Base-by-base conservation (phyloP, 2,329 filamentous ascomycete genomes). In the Aspergillus alliaceus region DNA sequence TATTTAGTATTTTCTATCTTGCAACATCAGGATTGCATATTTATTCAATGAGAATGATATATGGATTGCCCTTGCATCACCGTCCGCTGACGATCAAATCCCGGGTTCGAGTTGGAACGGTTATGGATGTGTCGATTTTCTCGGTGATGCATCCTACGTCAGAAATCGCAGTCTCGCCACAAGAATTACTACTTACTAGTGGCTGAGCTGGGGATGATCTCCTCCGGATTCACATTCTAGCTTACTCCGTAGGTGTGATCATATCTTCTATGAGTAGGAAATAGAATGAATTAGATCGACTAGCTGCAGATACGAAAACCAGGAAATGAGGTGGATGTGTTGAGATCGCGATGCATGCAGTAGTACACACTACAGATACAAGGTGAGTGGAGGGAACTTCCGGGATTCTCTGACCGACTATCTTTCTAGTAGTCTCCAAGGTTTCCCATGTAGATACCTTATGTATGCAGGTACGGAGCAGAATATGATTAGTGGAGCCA, bases 251-350 rank as follows among this genome's bases (percentile, higher is more conserved):
- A 12, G 14, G 20, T 24, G 6, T 12, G 37, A 18, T 40, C 22
- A 18, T 11, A 40, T 40, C 22, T 2, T 40, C 18, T 29, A 25
- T 29, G n/a, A 27, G 14, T 27, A 27, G 24, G 15, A 27, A n/a
- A 44, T 18, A n/a, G 40, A 44, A 18, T 18, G 6, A 44, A 27
- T 24, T 11, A 44, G 40, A 44, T 44, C 27, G 2, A 42, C 22
- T 34, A 46, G 47, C 24, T 44, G 54, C 59, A 57, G 39, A 32
- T 29, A 54, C 29, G 37, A 55, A 56, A 59, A 42, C 59, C 59
- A 46, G 59, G 59, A 61, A 59, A 57, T 47, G 42, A 54, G 40
- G 15, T 44, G 24, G n/a, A 14, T 27, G 40, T 18, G n/a, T 29
- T 29, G 40, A 44, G 40, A 44, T 44, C 15, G 50, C 35, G 53